Conservation (phyloP, 1,284 basidiomycete species). For the Kalmanozyma brasiliensis region DNA sequence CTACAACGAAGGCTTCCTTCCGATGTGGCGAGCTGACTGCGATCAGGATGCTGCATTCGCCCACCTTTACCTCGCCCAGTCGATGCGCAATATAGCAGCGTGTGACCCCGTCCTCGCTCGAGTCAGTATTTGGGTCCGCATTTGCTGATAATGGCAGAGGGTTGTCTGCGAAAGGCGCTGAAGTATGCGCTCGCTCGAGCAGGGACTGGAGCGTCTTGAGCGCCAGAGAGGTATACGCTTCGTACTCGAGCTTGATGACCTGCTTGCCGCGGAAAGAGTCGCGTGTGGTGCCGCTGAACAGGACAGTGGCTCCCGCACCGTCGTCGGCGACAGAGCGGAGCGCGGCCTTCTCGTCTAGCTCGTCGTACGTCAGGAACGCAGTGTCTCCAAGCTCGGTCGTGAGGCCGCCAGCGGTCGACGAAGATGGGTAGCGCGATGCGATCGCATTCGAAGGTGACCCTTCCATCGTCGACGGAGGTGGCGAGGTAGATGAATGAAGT, state of each 20-base stretch:
- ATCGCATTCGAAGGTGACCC: too few relatives aligned
- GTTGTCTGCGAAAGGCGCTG: slow-evolving; percentile 17
- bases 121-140: background rate
- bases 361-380: slow-evolving; percentile 48
- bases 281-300: slow-evolving; percentile 80
- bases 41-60: slow-evolving; percentile 83
- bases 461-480: background rate
- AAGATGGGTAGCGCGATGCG: slow-evolving; percentile 9
- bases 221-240: slow-evolving; percentile 82
- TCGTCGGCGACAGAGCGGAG: slow-evolving; percentile 35
- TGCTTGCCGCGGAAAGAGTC: slow-evolving; percentile 76
- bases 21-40: slow-evolving; percentile 87
- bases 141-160: slow-evolving; percentile 19
- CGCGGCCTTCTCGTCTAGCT: slow-evolving; percentile 43
- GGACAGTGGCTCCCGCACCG: slow-evolving; percentile 68
- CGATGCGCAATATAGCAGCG: slow-evolving; percentile 78
- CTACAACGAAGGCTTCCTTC: slow-evolving; percentile 80
- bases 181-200: slow-evolving; percentile 26
- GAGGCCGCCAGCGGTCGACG: slow-evolving; percentile 15
- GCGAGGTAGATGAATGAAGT: too few relatives aligned
- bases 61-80: slow-evolving; percentile 81
- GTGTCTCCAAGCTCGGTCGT: slow-evolving; percentile 28
- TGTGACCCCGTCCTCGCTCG: slow-evolving; percentile 19
- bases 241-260: slow-evolving; percentile 80
- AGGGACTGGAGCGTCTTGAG: slow-evolving; percentile 74